These are phyloP conservation scores for Diversispora eburnea DNA, from an alignment of 192 early-diverging fungal species.

Conservation along the genomic window DNA sequence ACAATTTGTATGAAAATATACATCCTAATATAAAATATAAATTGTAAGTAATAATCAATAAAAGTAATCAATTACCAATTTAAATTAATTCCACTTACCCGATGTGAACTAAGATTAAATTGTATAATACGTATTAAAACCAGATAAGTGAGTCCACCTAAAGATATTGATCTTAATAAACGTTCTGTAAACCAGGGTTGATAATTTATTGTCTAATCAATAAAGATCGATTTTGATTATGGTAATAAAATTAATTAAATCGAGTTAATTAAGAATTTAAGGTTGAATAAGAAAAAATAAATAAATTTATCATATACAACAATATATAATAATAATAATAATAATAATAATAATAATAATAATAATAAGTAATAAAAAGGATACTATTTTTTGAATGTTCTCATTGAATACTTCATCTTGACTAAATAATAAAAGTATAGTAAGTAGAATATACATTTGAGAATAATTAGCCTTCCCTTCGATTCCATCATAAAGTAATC, in stretches of 20 bases:
- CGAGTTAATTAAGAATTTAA: background rate
- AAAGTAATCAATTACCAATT: background rate
- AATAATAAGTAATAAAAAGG: constrained; percentile 17
- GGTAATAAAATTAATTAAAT: background rate
- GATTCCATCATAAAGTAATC: constrained; percentile 62
- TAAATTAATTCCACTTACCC: constrained; percentile 39
- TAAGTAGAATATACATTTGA: constrained; percentile 64
- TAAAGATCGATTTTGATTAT: no score
- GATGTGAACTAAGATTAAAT: constrained; percentile 62
- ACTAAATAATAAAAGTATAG: constrained; percentile 62
- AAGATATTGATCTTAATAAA: constrained; percentile 57
- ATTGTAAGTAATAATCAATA: background rate
- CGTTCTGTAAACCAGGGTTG: constrained; percentile 73
- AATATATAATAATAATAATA: background rate
- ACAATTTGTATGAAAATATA: constrained; percentile 64
- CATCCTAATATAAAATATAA: constrained; percentile 45
- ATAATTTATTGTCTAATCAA: constrained; percentile 49
- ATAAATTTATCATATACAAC: background rate
- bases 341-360: no score
- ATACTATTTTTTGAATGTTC: constrained; percentile 68
- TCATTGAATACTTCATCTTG: constrained; percentile 73
- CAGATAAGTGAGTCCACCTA: constrained; percentile 63
- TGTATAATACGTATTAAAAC: constrained; percentile 66
- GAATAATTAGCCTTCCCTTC: constrained; percentile 59
- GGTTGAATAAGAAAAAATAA: background rate